Conservation (phyloP, 75 land plant species). For the Cunninghamia lanceolata region DNA sequence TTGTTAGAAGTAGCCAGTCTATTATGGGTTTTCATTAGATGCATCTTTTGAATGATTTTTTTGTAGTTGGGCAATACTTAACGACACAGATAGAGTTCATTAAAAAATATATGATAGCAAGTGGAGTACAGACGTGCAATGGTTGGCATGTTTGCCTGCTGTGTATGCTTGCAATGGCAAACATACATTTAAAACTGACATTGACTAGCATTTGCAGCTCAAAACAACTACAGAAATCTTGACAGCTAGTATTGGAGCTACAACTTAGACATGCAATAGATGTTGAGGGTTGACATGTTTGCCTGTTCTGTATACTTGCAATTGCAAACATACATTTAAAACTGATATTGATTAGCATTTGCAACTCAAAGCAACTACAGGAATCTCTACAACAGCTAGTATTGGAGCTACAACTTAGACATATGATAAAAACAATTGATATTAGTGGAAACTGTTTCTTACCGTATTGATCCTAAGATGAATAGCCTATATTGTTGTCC, state of each 20-base stretch:
- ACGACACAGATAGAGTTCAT: neutral
- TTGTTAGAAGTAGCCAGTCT: neutral
- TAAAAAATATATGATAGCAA: neutral
- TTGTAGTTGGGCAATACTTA: neutral
- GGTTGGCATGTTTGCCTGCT: neutral
- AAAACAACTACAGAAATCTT: neutral
- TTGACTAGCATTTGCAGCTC: neutral
- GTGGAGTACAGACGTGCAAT: neutral
- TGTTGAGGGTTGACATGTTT: neutral
- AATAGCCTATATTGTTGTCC: neutral
- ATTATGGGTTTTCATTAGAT: neutral
- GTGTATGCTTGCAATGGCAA: neutral
- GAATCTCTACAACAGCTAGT: neutral
- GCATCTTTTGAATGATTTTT: neutral
- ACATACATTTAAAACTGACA: neutral
- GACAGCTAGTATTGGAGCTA: neutral
- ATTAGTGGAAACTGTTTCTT: neutral
- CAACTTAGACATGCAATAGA: no score
- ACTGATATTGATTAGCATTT: neutral
- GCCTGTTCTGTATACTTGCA: conserved; percentile 2
- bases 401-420: neutral
- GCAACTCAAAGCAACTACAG: neutral
- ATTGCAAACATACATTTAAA: neutral
- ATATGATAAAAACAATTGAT: neutral
- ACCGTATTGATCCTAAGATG: neutral